Evolutionary conservation across 495 filamentous ascomycete genomes (phyloP).

Genomic region (Daldinia childiae): DNA sequence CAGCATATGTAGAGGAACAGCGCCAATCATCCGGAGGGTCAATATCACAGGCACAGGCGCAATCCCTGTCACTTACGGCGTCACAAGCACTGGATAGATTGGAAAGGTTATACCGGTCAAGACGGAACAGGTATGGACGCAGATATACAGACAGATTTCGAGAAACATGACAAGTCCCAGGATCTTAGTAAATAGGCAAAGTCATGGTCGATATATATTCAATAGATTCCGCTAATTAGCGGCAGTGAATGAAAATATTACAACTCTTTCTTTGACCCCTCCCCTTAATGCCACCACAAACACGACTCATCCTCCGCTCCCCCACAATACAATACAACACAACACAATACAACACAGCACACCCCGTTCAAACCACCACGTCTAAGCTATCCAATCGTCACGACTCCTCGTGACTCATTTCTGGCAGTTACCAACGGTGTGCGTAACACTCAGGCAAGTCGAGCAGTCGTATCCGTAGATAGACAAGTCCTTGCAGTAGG

Average conservation of each 20-base stretch:
- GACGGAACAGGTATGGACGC: no score
- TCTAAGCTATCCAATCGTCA: neutral
- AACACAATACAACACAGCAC: no score
- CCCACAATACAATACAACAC: no score
- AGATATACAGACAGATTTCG: neutral
- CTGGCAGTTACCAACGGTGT: constrained; percentile 35
- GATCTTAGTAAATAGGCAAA: neutral
- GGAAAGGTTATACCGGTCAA: no score
- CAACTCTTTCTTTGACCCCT: neutral
- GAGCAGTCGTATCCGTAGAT: constrained; percentile 31
- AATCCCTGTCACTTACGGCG: no score
- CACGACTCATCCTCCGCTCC: neutral
- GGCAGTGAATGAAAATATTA: neutral
- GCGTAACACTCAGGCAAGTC: constrained; percentile 28
- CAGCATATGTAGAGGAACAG: no score
- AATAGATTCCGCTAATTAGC: neutral
- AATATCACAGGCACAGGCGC: no score
- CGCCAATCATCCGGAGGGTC: no score
- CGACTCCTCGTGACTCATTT: neutral
- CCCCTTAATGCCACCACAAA: neutral
- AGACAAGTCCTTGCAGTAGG: constrained; percentile 23
- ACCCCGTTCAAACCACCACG: neutral
- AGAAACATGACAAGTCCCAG: neutral
- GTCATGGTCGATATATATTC: neutral
- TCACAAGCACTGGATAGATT: no score